These are phyloP conservation scores for Hepatocystis sp. DNA, from an alignment of 169 alveolate species.

Conservation along the genomic window DNA sequence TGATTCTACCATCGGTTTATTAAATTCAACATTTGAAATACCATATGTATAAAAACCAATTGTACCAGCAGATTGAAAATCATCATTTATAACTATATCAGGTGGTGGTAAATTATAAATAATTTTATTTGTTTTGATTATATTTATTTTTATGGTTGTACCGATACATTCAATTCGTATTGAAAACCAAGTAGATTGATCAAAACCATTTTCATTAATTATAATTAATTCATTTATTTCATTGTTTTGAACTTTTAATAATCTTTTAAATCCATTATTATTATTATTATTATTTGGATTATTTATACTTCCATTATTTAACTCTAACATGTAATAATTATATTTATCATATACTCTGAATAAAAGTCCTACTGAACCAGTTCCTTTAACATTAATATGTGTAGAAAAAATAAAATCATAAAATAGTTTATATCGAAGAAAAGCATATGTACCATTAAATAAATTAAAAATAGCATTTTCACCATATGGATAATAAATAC, in stretches of 20 bases:
- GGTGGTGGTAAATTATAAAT: conserved; percentile 80
- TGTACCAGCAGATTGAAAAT: conserved; percentile 85
- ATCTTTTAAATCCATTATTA: conserved; percentile 87
- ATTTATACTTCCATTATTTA: conserved; percentile 80
- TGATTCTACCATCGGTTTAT: conserved; percentile 82
- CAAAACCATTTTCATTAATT: conserved; percentile 82
- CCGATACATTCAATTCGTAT: conserved; percentile 85
- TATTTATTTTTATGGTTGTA: conserved; percentile 76
- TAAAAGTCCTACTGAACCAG: conserved; percentile 85
- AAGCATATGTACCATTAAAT: conserved; percentile 82
- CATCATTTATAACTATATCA: conserved; percentile 85
- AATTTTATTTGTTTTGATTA: conserved; percentile 77
- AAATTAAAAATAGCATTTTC: conserved; percentile 34
- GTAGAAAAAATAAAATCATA: conserved; percentile 81
- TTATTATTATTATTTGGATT: too few relatives aligned
- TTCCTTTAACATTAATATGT: conserved; percentile 80
- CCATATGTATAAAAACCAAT: conserved; percentile 87
- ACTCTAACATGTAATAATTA: conserved; percentile 84
- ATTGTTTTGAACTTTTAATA: conserved; percentile 88
- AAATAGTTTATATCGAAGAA: conserved; percentile 80
- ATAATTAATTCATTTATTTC: conserved; percentile 88
- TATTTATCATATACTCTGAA: conserved; percentile 84
- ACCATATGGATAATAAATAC: conserved; percentile 37
- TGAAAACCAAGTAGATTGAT: conserved; percentile 85
- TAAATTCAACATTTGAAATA: conserved; percentile 82